phyloP scores from a whole-genome alignment of 2,329 filamentous ascomycete species.

The Pezizomycotina sp. region DNA sequence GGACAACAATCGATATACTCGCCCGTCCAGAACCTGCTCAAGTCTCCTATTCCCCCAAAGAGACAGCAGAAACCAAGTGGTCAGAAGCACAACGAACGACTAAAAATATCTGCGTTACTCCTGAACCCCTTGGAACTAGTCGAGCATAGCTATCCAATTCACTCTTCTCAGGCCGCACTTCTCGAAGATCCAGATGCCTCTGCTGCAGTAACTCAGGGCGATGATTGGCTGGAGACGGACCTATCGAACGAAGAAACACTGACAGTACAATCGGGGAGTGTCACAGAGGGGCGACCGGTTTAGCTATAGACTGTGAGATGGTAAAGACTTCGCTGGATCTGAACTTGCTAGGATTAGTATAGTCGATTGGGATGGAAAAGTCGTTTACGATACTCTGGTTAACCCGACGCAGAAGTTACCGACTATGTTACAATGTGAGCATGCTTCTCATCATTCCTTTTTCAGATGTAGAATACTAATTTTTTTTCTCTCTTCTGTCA shows the following conservation, averaged over 20 bases:
- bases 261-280: slow-evolving; percentile 61
- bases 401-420: slow-evolving; percentile 59
- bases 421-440: too few species aligned
- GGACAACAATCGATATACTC: slow-evolving; percentile 44
- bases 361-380: slow-evolving; percentile 66
- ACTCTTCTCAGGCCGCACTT: slow-evolving; percentile 43
- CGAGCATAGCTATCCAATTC: slow-evolving; percentile 69
- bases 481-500: slow-evolving; percentile 20
- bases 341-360: slow-evolving; percentile 81
- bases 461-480: not conserved
- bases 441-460: too few species aligned
- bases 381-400: slow-evolving; percentile 77
- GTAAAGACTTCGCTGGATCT: slow-evolving; percentile 65
- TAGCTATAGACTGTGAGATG: slow-evolving; percentile 95
- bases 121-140: slow-evolving; percentile 54
- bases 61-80: slow-evolving; percentile 50
- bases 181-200: too few species aligned
- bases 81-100: slow-evolving; percentile 35
- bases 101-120: slow-evolving; percentile 55
- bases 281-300: slow-evolving; percentile 65
- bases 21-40: slow-evolving; percentile 47
- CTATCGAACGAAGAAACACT: slow-evolving; percentile 49
- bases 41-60: slow-evolving; percentile 82
- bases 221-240: slow-evolving; percentile 67
- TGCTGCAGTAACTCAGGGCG: slow-evolving; percentile 2